Percentiles rank a stretch among this genome's conserved stretches.
Conservation (phyloP, 1,284 basidiomycete species). For the Boletellus sp. region DNA sequence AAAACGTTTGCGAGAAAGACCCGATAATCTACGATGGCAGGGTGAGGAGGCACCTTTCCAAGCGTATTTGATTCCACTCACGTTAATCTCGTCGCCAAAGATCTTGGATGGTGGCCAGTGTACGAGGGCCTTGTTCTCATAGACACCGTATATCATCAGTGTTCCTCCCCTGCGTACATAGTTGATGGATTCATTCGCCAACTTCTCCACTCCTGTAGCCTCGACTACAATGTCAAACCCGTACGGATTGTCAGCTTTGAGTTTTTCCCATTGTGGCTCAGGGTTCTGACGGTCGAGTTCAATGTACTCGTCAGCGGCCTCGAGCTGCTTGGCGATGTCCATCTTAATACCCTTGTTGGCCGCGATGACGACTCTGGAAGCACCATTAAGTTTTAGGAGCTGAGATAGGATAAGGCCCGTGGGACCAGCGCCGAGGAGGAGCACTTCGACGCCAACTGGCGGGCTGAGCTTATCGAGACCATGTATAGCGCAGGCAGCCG, state of each 20-base stretch:
- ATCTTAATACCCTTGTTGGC: conserved; percentile 87
- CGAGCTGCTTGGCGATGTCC: conserved; percentile 72
- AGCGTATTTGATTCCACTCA: conserved; percentile 29
- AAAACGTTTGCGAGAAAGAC: conserved; percentile 81
- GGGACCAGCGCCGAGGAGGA: conserved; percentile 77
- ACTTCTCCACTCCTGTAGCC: conserved; percentile 78
- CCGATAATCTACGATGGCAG: conserved; percentile 65
- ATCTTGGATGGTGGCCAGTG: conserved; percentile 85
- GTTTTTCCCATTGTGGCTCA: conserved; percentile 73
- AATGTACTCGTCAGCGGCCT: conserved; percentile 78
- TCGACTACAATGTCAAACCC: conserved; percentile 88
- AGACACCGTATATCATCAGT: conserved; percentile 74
- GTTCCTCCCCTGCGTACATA: conserved; percentile 80
- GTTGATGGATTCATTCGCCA: conserved; percentile 79
- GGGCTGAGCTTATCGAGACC: conserved; percentile 81
- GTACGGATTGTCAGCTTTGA: conserved; percentile 77
- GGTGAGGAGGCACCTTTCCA: conserved; percentile 1
- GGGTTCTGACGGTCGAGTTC: conserved; percentile 77
- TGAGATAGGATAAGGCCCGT: conserved; percentile 84
- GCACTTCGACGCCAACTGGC: conserved; percentile 73
- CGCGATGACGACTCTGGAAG: conserved; percentile 69
- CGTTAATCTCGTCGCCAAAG: conserved; percentile 81
- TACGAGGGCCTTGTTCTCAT: conserved; percentile 69
- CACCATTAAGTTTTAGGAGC: conserved; percentile 81
- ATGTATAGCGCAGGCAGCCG: conserved; percentile 85